Evolutionary conservation across 805 yeast genomes (phyloP), one percentile per base, ranked within the genome.

Genomic region (Suhomyces tanzawaensis): DNA sequence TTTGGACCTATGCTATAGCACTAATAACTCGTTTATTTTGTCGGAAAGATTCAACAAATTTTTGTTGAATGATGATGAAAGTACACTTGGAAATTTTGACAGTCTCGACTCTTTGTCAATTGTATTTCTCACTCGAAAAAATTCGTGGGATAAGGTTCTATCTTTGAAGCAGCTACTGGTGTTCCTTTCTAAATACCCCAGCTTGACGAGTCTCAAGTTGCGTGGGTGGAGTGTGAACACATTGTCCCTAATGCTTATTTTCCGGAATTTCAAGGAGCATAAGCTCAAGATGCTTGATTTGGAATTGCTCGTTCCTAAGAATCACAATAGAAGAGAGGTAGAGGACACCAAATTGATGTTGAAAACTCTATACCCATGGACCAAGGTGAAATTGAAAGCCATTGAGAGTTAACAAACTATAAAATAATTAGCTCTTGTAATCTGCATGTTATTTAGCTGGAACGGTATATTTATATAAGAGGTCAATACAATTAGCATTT

Each of bases 31-130:
- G 8, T 69, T 69, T 41, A 48, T 62, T 13, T 47, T 62, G 3
- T 64, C 64, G 45, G 74, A 69, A 42, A 44, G 74, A 30, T 66
- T 67, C 37, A 49, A 48, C 17, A 49, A 53, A 26, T 65, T 66
- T 31, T 37, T 66, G 14, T 14, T 7, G 12, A 33, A 33, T 13
- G 40, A 37, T 18, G 26, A 37, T 9, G 29, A 28, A 13, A 18
- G 29, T 12, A 3, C 25, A 14, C 22, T 12, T 11, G 29, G 18
- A 4, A 14, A 33, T 17, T 37, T 37, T 22, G 23, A 19, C 5
- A 27, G 32, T 11, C 45, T 34, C 19, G 45, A 28, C 16, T 21
- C 29, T 23, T 24, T 37, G 16, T 27, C 36, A 15, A 32, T 37
- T 4, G 27, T 17, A 15, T 32, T 45, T 14, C 16, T 39, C 8